Evolutionary conservation across 345 rosid genomes (phyloP), one percentile per base, ranked within the genome.

Genomic region (Orychophragmus violaceus): DNA sequence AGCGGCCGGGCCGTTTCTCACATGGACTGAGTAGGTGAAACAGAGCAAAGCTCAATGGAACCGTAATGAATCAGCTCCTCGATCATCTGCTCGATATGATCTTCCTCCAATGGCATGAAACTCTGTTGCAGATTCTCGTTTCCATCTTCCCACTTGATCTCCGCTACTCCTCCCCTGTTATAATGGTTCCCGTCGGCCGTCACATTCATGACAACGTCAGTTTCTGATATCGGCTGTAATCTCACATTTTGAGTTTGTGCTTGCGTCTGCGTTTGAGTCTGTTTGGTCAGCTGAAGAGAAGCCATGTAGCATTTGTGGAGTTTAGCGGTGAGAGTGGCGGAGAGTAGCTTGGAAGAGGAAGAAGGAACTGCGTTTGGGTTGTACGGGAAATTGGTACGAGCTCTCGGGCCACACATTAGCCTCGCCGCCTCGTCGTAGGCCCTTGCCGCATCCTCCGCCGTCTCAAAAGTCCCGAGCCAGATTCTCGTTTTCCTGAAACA

Each of bases 401-500:
- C 91, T 69, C 96, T 82, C 0, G 93, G 91, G 0, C 99, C 99
- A 24, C 97, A 87, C 97, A 94, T 94, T 27, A 94, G 87, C 81
- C 99, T 81, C 5, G 99, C 99, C 2, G 99, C 99, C 63, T 94
- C 99, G 17, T 94, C 99, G 27, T 94, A 94, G 4, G 99, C 97
- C 23, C 88, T 73, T 0, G 99, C 99, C 0, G 99, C 99, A 28
- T 94, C 99, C 67, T 88, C 99, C 0, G 99, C 99, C 2, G 97
- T 88, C 69, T 94, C 99, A 33, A 94, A 94, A 2, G 99, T 94
- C 48, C 99, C 99, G 2, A 94, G 72, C 99, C 99, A 94, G 64
- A 94, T 90, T 66, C 99, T 85, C 0, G 97, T 94, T 80, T 94
- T 94, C 84, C 99, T 94, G 83, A 59, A 77, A 7, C 8, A 53